A percentile compares a stretch with the other conserved stretches of the same genome.
These are phyloP conservation scores for Cyanodermella asteris DNA, from an alignment of 2,329 filamentous ascomycete genomes.

Conservation along the genomic window DNA sequence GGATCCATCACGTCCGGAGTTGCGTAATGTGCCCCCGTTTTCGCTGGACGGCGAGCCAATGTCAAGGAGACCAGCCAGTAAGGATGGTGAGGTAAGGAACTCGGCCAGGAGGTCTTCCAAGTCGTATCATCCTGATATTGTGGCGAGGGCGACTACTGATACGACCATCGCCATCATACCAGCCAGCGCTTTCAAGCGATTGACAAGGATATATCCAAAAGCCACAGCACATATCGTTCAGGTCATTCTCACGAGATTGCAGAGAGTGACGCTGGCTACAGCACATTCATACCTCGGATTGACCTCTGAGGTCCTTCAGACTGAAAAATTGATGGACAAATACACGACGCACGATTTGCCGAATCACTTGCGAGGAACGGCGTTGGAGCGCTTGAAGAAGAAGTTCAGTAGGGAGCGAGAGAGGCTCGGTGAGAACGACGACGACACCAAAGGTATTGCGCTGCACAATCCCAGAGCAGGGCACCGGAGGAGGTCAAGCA, in stretches of 20 bases:
- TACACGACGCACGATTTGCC: slow-evolving; percentile 83
- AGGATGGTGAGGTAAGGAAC: slow-evolving; percentile 14
- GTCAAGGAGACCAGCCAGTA: slow-evolving; percentile 15
- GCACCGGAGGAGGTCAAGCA: slow-evolving; percentile 49
- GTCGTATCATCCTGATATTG: slow-evolving; percentile 88
- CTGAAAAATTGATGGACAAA: slow-evolving; percentile 81
- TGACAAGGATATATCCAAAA: slow-evolving; percentile 87
- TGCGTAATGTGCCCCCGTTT: slow-evolving; percentile 51
- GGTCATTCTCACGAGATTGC: slow-evolving; percentile 82
- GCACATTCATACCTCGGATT: slow-evolving; percentile 87
- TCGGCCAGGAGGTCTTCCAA: slow-evolving; percentile 27
- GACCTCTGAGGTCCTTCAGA: slow-evolving; percentile 75
- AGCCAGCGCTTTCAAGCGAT: slow-evolving; percentile 75
- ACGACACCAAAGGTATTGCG: slow-evolving; percentile 79
- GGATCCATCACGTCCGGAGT: too few species aligned
- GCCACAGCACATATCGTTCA: slow-evolving; percentile 95
- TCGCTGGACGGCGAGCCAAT: slow-evolving; percentile 35
- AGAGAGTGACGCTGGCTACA: slow-evolving; percentile 83
- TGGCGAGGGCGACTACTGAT: slow-evolving; percentile 86
- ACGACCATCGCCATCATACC: slow-evolving; percentile 98
- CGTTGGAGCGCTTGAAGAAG: slow-evolving; percentile 67
- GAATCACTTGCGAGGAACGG: slow-evolving; percentile 67
- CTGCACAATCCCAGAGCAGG: slow-evolving; percentile 58
- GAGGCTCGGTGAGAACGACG: slow-evolving; percentile 48
- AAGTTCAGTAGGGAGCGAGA: slow-evolving; percentile 79